Percentiles rank a stretch among this genome's conserved stretches.
Evolutionary conservation across 1,139 yeast genomes (phyloP).

Genomic region (Geotrichum macrosporum): DNA sequence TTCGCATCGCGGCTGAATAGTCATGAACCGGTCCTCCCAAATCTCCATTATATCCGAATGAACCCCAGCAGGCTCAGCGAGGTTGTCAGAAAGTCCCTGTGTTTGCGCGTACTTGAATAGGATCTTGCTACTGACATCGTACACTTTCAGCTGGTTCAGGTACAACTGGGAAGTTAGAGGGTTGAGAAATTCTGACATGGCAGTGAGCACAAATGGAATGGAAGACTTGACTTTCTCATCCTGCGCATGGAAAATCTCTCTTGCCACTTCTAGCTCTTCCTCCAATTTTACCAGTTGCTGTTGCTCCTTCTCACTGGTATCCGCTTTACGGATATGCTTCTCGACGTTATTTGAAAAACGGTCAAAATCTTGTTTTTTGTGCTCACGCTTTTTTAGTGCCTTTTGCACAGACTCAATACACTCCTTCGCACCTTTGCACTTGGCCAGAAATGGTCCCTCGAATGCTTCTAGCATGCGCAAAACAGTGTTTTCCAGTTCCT

Average conservation of each 20-base stretch:
- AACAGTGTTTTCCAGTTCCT: slow-evolving; percentile 28
- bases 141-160: slow-evolving; percentile 31
- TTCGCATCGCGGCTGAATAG: slow-evolving; percentile 32
- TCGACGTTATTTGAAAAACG: slow-evolving; percentile 43
- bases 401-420: slow-evolving; percentile 44
- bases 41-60: slow-evolving; percentile 24
- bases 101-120: slow-evolving; percentile 30
- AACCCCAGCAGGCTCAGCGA: not conserved
- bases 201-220: slow-evolving; percentile 47
- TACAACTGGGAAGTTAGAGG: slow-evolving; percentile 37
- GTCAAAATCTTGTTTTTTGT: slow-evolving; percentile 46
- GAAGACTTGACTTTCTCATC: slow-evolving; percentile 43
- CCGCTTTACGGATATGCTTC: slow-evolving; percentile 42
- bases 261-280: slow-evolving; percentile 33
- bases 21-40: slow-evolving; percentile 34
- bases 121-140: slow-evolving; percentile 29
- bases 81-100: slow-evolving; percentile 30
- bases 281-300: slow-evolving; percentile 32
- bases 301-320: slow-evolving; percentile 32
- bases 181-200: slow-evolving; percentile 50
- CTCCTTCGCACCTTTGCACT: slow-evolving; percentile 42
- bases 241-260: slow-evolving; percentile 37
- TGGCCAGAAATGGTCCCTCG: slow-evolving; percentile 28
- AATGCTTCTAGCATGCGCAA: slow-evolving; percentile 31
- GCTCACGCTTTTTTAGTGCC: slow-evolving; percentile 47